A percentile compares a stretch with the other conserved stretches of the same genome.
Conservation (phyloP, 176 grass and related monocot genomes). For the Typha latifolia region DNA sequence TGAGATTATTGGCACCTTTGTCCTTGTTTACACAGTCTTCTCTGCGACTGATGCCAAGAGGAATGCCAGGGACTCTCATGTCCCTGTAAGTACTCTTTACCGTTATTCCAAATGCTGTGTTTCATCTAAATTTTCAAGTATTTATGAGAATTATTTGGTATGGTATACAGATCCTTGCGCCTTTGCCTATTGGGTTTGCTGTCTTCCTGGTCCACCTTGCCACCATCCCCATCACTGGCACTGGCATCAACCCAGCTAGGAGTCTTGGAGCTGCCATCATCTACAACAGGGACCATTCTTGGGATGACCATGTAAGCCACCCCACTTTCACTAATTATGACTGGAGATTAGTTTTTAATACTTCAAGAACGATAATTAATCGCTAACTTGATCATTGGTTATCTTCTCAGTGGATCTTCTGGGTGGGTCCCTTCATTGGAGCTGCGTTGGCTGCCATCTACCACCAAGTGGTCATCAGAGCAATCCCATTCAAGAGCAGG, state of each 20-base stretch:
- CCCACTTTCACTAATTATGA: too few species aligned
- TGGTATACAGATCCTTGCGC: conserved; percentile 62
- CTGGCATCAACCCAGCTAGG: conserved; percentile 93
- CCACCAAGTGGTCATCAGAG: conserved; percentile 97
- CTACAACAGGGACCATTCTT: conserved; percentile 73
- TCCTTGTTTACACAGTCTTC: conserved; percentile 95
- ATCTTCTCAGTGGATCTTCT: conserved; percentile 78
- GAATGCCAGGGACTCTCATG: conserved; percentile 87
- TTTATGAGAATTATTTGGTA: too few species aligned
- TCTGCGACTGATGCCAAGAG: conserved; percentile 96
- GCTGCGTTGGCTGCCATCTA: conserved; percentile 88
- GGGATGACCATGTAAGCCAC: conserved; percentile 62
- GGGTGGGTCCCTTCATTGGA: conserved; percentile 90
- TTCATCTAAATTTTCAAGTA: too few species aligned
- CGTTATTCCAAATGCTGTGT: too few species aligned
- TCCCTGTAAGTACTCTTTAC: conserved; percentile 48
- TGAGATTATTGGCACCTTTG: conserved; percentile 84
- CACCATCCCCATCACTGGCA: conserved; percentile 96
- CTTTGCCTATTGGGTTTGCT: conserved; percentile 84
- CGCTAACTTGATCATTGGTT: neutral
- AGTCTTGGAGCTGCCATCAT: conserved; percentile 85
- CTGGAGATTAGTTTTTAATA: too few species aligned
- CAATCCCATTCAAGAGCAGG: conserved; percentile 89
- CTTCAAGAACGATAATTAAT: neutral
- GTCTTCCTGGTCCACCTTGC: conserved; percentile 97